A percentile compares a stretch with the other conserved stretches of the same genome.
Evolutionary conservation across 495 filamentous ascomycete genomes (phyloP).

Genomic region (Schizothecium vesticola): DNA sequence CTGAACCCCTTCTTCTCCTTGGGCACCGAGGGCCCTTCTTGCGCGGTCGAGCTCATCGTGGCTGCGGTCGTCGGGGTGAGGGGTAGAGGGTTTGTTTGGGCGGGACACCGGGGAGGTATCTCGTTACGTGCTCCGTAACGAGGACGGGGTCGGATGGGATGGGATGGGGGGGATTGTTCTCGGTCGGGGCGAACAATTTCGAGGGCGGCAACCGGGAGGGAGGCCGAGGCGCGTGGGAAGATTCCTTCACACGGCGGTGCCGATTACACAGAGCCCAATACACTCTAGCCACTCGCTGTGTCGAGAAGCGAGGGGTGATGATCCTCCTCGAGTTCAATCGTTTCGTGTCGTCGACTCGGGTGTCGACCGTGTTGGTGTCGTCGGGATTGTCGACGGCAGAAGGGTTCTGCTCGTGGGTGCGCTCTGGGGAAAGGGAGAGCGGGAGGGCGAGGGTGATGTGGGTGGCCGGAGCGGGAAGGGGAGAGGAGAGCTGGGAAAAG

Average conservation of each 20-base stretch:
- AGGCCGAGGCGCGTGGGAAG: conserved; percentile 19
- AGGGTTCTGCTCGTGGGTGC: background rate
- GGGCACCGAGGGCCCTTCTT: conserved; percentile 28
- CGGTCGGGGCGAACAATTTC: conserved; percentile 1
- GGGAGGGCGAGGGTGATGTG: conserved; percentile 1
- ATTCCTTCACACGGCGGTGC: conserved; percentile 3
- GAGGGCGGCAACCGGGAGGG: conserved; percentile 11
- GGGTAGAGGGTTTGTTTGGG: background rate
- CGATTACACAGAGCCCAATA: conserved; percentile 4
- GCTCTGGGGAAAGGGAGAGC: background rate
- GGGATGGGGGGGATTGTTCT: background rate
- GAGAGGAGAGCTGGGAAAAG: conserved; percentile 2
- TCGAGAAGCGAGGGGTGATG: background rate
- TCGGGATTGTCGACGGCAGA: conserved; percentile 1
- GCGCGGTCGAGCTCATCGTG: conserved; percentile 43
- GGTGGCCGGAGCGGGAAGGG: conserved; percentile 7
- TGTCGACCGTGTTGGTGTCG: background rate
- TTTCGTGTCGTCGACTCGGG: background rate
- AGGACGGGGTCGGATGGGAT: background rate
- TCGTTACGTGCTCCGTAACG: background rate
- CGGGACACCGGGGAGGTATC: background rate
- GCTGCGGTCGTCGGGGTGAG: conserved; percentile 10
- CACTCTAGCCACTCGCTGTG: background rate
- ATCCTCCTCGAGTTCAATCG: background rate
- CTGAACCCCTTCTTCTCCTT: conserved; percentile 59